These are phyloP conservation scores for Ceratocystis cubensis DNA, from an alignment of 2,329 filamentous ascomycete species.

Conservation along the genomic window DNA sequence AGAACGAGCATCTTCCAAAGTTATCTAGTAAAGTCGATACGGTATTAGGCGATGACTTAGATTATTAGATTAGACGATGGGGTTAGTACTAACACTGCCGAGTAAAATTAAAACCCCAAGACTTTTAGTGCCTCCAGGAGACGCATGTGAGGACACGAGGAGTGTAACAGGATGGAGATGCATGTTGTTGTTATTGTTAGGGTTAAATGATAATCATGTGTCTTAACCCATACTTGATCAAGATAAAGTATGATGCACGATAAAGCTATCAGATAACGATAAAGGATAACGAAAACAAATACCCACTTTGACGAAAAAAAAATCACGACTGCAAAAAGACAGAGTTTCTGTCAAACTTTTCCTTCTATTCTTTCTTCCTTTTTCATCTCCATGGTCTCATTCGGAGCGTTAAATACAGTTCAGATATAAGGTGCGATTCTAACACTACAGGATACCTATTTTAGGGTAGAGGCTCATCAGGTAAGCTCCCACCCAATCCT, in stretches of 20 bases:
- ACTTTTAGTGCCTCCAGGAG: neutral
- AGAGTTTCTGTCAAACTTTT: neutral
- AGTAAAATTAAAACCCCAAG: neutral
- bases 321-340: constrained; percentile 11
- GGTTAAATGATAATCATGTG: neutral
- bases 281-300: neutral
- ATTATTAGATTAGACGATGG: neutral
- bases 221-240: neutral
- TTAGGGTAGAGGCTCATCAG: neutral
- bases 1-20: no score
- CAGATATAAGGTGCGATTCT: neutral
- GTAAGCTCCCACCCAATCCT: constrained; percentile 9
- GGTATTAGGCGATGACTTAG: no score
- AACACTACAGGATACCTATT: neutral
- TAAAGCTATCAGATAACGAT: neutral
- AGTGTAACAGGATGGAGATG: neutral
- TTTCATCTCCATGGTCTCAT: neutral
- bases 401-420: no score
- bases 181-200: neutral
- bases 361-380: neutral
- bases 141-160: neutral
- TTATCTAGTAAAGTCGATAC: no score
- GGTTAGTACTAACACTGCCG: neutral
- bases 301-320: constrained; percentile 1
- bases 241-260: neutral